A percentile compares a stretch with the other conserved stretches of the same genome.
Evolutionary conservation across 2,329 filamentous ascomycete species (phyloP).

Genomic region (Fusarium continuum): DNA sequence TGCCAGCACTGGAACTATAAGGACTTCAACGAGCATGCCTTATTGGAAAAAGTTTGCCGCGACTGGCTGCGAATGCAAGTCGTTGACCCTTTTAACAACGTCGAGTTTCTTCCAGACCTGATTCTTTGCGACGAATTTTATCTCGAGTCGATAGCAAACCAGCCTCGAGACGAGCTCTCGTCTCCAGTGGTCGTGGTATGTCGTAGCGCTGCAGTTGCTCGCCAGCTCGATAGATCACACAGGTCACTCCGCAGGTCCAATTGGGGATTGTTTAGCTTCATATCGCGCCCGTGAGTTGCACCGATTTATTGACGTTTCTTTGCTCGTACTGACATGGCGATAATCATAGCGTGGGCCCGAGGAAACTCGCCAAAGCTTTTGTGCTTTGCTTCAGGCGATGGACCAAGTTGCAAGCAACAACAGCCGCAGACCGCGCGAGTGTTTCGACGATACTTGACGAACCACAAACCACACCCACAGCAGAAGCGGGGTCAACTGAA

Average conservation of each 20-base stretch:
- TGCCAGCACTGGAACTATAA: not conserved
- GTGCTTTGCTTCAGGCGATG: conserved; percentile 42
- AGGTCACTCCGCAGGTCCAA: conserved; percentile 26
- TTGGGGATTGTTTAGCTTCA: conserved; percentile 46
- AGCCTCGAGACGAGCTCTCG: not conserved
- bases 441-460: conserved; percentile 20
- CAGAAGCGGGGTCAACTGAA: not conserved
- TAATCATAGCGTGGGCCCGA: conserved; percentile 48
- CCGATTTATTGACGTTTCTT: not conserved
- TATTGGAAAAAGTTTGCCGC: conserved; percentile 15
- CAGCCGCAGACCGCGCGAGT: conserved; percentile 13
- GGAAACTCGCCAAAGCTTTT: conserved; percentile 50
- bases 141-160: not conserved
- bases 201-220: conserved; percentile 44
- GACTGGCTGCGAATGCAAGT: conserved; percentile 30
- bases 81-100: not conserved
- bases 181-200: conserved; percentile 48
- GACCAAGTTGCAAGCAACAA: conserved; percentile 29
- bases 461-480: not conserved
- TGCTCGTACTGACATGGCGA: not conserved
- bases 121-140: conserved; percentile 36
- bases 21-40: not conserved
- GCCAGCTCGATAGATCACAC: conserved; percentile 31
- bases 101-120: conserved; percentile 39
- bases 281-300: conserved; percentile 50